phyloP scores from a whole-genome alignment of 768 basidiomycete species.

The Lactarius hengduanensis region DNA sequence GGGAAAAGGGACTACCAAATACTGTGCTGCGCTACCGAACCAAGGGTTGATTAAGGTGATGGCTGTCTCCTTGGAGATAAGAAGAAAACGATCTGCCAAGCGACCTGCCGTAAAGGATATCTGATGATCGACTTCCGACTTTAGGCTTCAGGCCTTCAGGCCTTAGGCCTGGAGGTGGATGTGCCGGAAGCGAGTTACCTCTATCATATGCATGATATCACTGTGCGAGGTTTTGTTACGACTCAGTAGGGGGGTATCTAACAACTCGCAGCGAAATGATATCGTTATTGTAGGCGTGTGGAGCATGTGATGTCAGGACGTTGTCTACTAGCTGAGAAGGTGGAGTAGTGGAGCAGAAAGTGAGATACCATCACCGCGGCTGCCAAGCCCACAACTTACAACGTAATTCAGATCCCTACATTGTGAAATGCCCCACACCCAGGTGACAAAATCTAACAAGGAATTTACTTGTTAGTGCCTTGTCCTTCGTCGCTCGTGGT shows the following conservation, averaged over 20 bases:
- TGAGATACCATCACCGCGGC: not conserved
- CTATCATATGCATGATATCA: not conserved
- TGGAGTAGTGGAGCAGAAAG: not conserved
- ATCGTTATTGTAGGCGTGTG: not conserved
- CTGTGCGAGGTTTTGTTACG: too few relatives aligned
- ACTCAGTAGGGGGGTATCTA: not conserved
- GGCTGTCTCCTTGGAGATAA: not conserved
- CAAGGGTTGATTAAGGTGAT: not conserved
- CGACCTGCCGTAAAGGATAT: not conserved
- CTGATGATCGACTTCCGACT: too few relatives aligned
- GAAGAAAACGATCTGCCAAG: not conserved
- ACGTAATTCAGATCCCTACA: not conserved
- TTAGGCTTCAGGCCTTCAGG: not conserved
- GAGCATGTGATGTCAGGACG: not conserved
- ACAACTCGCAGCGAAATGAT: not conserved
- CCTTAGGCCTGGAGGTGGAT: not conserved
- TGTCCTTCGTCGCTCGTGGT: too few relatives aligned
- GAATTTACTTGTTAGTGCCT: too few relatives aligned
- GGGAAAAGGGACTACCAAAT: not conserved
- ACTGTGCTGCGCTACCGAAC: not conserved
- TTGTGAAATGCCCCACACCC: too few relatives aligned
- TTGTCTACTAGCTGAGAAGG: not conserved
- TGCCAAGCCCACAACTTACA: not conserved
- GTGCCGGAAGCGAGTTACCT: not conserved
- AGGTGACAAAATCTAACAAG: too few relatives aligned